Evolutionary conservation across 1,139 yeast genomes (phyloP).

Genomic region (Debaryomycetaceae sp.): DNA sequence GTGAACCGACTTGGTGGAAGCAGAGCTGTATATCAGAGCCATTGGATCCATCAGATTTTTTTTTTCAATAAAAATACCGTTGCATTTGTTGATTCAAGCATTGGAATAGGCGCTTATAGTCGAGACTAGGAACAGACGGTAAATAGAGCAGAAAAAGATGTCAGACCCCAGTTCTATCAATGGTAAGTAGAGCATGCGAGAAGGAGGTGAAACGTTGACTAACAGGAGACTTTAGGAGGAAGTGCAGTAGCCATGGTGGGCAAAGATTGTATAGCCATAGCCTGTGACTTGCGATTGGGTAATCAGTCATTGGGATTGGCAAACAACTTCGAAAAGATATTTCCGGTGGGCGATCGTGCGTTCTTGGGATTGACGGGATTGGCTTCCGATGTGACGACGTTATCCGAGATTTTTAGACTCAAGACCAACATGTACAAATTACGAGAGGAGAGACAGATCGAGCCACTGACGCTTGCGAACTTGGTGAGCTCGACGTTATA

Average conservation of each 20-base stretch:
- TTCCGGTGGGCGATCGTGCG: conserved; percentile 74
- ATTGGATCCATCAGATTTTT: neutral
- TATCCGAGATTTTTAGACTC: conserved; percentile 75
- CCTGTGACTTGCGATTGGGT: conserved; percentile 91
- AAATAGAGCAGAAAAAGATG: conserved; percentile 19
- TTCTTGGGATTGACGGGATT: conserved; percentile 91
- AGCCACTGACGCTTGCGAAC: conserved; percentile 92
- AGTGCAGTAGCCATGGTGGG: conserved; percentile 98
- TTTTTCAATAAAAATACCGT: neutral
- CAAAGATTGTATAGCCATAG: conserved; percentile 96
- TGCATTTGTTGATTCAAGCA: neutral
- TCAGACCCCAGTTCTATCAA: conserved; percentile 50
- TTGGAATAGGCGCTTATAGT: neutral
- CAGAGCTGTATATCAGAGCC: neutral
- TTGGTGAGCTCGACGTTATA: conserved; percentile 86
- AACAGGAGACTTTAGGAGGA: conserved; percentile 53
- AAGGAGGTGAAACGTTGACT: neutral
- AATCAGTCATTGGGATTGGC: conserved; percentile 90
- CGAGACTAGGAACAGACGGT: neutral
- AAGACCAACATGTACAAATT: conserved; percentile 86
- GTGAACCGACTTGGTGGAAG: too few relatives aligned
- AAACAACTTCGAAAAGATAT: conserved; percentile 89
- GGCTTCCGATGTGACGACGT: conserved; percentile 89
- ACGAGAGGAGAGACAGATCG: conserved; percentile 87
- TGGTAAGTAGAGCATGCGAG: conserved; percentile 16